A percentile compares a stretch with the other conserved stretches of the same genome.
Conservation (phyloP, 192 early-diverging fungal species). For the Entomortierella parvispora region DNA sequence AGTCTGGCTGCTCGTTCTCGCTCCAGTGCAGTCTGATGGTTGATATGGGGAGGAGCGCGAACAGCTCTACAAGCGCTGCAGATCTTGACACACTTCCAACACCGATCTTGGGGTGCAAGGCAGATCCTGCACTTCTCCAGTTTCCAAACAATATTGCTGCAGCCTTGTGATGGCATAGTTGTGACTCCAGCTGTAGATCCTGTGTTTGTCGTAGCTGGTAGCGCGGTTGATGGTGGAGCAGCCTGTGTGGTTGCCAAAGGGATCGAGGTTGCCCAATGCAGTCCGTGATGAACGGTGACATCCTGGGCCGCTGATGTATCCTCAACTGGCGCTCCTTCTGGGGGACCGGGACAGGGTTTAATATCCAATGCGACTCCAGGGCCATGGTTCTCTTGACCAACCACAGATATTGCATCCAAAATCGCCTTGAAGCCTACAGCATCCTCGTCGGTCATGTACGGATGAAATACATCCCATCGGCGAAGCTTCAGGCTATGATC, state of each 20-base stretch:
- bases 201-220: too few species aligned
- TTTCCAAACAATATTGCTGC: constrained; percentile 46
- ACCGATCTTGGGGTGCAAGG: constrained; percentile 34
- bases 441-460: constrained; percentile 59
- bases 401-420: constrained; percentile 31
- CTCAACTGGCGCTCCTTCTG: not conserved
- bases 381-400: constrained; percentile 4
- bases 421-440: constrained; percentile 39
- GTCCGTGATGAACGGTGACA: not conserved
- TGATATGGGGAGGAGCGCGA: constrained; percentile 52
- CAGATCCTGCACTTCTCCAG: constrained; percentile 51
- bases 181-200: not conserved
- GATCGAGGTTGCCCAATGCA: constrained; percentile 31
- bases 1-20: constrained; percentile 18
- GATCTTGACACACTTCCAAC: constrained; percentile 45
- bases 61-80: constrained; percentile 32
- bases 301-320: not conserved
- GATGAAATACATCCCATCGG: constrained; percentile 54
- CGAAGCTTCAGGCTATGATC: constrained; percentile 41
- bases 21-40: constrained; percentile 35
- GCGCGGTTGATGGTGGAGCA: too few species aligned
- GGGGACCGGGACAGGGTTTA: constrained; percentile 11
- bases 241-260: not conserved
- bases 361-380: constrained; percentile 30
- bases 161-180: constrained; percentile 2